Evolutionary conservation across 2,329 filamentous ascomycete genomes (phyloP).

Genomic region (Drechslerella dactyloides): DNA sequence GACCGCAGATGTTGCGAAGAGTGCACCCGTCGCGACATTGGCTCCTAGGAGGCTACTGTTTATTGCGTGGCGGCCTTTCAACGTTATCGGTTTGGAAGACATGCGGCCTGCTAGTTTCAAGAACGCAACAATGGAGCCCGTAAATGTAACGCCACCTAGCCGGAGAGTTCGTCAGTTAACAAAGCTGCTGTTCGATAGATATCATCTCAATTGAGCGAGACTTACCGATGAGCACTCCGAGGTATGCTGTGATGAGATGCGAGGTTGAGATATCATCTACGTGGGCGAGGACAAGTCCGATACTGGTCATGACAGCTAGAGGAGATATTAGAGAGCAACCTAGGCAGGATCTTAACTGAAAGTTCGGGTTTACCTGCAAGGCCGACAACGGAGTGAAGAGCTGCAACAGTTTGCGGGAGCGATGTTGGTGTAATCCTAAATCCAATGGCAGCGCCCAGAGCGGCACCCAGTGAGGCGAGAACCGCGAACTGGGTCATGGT

Average conservation of each 20-base stretch:
- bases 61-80: conserved; percentile 76
- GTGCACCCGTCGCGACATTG: conserved; percentile 81
- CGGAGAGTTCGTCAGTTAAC: neutral
- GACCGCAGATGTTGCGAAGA: conserved; percentile 81
- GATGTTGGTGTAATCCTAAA: conserved; percentile 86
- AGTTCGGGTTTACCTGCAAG: conserved; percentile 63
- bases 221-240: conserved; percentile 79
- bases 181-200: neutral
- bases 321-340: conserved; percentile 6
- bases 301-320: conserved; percentile 79
- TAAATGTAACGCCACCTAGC: conserved; percentile 81
- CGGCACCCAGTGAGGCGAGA: conserved; percentile 72
- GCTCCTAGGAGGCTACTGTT: conserved; percentile 76
- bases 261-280: conserved; percentile 74
- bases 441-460: conserved; percentile 73
- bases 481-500: conserved; percentile 79
- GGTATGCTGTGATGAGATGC: conserved; percentile 83
- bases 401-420: conserved; percentile 83
- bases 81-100: conserved; percentile 74
- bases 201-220: conserved; percentile 1
- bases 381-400: conserved; percentile 87
- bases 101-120: conserved; percentile 83
- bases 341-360: neutral
- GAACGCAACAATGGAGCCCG: conserved; percentile 87
- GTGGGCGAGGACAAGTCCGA: conserved; percentile 81